Evolutionary conservation across 345 rosid species (phyloP).

Genomic region (Trapa bicornis): DNA sequence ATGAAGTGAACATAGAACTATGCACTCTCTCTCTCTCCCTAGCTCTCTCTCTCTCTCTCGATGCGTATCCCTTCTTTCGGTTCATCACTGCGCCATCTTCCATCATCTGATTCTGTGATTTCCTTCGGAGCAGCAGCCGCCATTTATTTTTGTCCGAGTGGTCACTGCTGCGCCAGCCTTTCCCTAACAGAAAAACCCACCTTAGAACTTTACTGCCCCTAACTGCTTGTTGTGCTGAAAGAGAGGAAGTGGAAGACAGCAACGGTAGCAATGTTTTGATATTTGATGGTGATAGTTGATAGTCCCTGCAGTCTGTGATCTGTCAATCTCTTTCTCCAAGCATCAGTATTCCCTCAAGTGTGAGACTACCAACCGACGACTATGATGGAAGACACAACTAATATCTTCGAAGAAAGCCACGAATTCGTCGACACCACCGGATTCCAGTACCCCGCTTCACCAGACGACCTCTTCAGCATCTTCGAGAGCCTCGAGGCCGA

Average conservation of each 20-base stretch:
- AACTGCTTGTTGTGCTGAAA: too few relatives aligned
- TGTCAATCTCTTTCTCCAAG: not conserved
- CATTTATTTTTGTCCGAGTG: too few relatives aligned
- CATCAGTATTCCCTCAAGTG: not conserved
- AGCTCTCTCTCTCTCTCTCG: too few relatives aligned
- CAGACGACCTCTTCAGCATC: constrained; percentile 1
- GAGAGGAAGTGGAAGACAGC: too few relatives aligned
- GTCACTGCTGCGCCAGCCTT: too few relatives aligned
- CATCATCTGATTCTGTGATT: constrained; percentile 1
- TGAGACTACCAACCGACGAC: not conserved
- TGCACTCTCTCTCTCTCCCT: too few relatives aligned
- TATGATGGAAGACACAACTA: not conserved
- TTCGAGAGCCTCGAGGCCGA: constrained; percentile 1
- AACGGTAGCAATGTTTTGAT: too few relatives aligned
- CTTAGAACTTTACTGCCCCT: too few relatives aligned
- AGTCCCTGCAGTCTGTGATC: not conserved
- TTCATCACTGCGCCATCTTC: not conserved
- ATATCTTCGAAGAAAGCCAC: not conserved
- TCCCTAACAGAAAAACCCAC: too few relatives aligned
- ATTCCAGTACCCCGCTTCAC: not conserved
- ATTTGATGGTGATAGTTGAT: not conserved
- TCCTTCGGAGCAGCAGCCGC: too few relatives aligned
- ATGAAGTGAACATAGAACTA: too few relatives aligned
- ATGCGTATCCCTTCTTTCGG: too few relatives aligned
- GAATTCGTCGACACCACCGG: not conserved